These are phyloP conservation scores for Neospora caninum DNA, from an alignment of 169 alveolate species.

Conservation along the genomic window DNA sequence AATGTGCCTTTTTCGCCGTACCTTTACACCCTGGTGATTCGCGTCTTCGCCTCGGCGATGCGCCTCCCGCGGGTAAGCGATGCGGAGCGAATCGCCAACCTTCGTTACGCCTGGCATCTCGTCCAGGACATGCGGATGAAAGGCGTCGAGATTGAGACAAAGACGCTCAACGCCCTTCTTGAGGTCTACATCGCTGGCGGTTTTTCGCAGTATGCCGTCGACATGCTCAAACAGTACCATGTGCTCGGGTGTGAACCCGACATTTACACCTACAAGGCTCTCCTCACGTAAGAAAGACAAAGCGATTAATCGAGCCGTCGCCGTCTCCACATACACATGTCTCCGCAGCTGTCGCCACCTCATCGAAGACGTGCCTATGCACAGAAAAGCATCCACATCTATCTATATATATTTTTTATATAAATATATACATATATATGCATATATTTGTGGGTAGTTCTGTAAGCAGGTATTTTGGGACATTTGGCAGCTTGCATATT, in stretches of 20 bases:
- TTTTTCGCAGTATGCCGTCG: constrained; percentile 82
- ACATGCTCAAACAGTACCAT: constrained; percentile 78
- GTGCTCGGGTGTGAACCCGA: constrained; percentile 71
- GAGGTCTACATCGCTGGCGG: constrained; percentile 80
- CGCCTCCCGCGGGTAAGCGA: constrained; percentile 48
- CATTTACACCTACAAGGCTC: constrained; percentile 66
- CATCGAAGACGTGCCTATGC: background rate
- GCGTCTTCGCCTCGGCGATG: constrained; percentile 75
- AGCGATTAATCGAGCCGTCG: background rate
- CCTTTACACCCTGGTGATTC: constrained; percentile 68
- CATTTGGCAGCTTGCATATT: background rate
- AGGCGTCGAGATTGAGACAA: constrained; percentile 17
- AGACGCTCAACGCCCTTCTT: constrained; percentile 78
- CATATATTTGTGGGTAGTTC: background rate
- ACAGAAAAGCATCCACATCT: background rate
- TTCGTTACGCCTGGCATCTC: constrained; percentile 80
- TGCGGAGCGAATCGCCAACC: constrained; percentile 68
- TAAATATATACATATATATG: background rate
- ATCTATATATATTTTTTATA: background rate
- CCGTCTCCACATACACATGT: background rate
- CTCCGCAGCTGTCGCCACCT: background rate
- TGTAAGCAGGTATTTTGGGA: background rate
- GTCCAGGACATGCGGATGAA: constrained; percentile 69
- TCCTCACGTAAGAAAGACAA: constrained; percentile 69
- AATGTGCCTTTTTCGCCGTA: constrained; percentile 68